A percentile compares a stretch with the other conserved stretches of the same genome.
phyloP scores from a whole-genome alignment of 2,329 filamentous ascomycete species.

The Fusarium poae region DNA sequence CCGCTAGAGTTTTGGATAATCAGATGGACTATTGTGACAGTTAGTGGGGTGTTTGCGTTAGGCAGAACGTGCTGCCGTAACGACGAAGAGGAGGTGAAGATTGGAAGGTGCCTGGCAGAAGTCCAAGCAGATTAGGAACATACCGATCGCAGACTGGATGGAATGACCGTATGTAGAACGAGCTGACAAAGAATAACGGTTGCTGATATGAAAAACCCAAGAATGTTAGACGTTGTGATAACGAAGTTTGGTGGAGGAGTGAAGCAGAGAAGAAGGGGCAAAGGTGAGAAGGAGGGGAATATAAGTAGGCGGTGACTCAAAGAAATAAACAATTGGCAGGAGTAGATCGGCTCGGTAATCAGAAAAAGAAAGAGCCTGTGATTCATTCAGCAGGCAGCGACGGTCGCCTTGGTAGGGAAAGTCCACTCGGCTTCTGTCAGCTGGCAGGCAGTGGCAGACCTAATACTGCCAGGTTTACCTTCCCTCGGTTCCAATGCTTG shows the following conservation, averaged over 20 bases:
- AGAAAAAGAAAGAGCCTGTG: conserved; percentile 27
- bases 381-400: conserved; percentile 39
- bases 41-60: conserved; percentile 16
- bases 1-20: conserved; percentile 38
- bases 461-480: conserved; percentile 10
- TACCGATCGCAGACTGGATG: conserved; percentile 15
- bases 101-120: background rate
- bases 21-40: conserved; percentile 29
- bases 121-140: background rate
- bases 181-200: conserved; percentile 24
- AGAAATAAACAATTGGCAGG: conserved; percentile 26
- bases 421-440: conserved; percentile 17
- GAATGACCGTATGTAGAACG: no score
- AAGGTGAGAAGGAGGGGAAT: conserved; percentile 21
- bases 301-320: conserved; percentile 22
- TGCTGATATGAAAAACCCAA: conserved; percentile 20
- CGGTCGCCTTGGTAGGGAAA: conserved; percentile 5
- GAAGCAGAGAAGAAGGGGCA: conserved; percentile 20
- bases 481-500: background rate
- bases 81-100: background rate
- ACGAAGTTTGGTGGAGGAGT: conserved; percentile 25
- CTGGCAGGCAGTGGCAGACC: conserved; percentile 29
- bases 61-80: background rate
- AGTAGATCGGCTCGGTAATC: background rate
- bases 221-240: conserved; percentile 35